A percentile compares a stretch with the other conserved stretches of the same genome.
Evolutionary conservation across 2,329 filamentous ascomycete species (phyloP).

Genomic region (Trichoderma koningiopsis): DNA sequence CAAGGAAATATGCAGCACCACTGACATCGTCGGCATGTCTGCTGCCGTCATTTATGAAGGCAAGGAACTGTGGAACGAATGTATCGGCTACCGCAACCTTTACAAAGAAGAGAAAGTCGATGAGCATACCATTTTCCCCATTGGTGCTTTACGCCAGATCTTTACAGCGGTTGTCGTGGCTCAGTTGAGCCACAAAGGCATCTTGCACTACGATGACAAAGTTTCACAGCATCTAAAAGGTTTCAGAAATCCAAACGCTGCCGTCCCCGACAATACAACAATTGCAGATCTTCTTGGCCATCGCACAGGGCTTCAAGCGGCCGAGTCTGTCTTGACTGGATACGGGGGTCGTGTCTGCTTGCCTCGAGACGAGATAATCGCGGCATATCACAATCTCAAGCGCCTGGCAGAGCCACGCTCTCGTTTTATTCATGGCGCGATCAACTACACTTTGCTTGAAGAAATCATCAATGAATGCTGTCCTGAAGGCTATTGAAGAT

Average conservation of each 20-base stretch:
- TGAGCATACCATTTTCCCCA: neutral
- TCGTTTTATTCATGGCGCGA: neutral
- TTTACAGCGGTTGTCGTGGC: constrained; percentile 1
- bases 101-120: neutral
- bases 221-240: neutral
- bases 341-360: neutral
- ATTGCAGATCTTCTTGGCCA: constrained; percentile 10
- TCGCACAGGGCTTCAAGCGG: constrained; percentile 6
- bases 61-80: neutral
- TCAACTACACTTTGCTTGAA: neutral
- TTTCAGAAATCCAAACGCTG: neutral
- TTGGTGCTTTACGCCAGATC: neutral
- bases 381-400: neutral
- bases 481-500: neutral
- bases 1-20: neutral
- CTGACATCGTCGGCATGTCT: neutral
- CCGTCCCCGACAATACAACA: neutral
- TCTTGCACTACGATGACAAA: neutral
- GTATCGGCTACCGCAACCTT: neutral
- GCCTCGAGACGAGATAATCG: neutral
- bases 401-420: neutral
- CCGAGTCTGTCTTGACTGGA: neutral
- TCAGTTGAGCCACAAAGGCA: neutral
- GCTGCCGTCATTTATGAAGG: neutral
- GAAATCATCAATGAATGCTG: neutral